These are phyloP conservation scores for Mitragyna speciosa DNA, from an alignment of 257 asterid genomes.

Conservation along the genomic window DNA sequence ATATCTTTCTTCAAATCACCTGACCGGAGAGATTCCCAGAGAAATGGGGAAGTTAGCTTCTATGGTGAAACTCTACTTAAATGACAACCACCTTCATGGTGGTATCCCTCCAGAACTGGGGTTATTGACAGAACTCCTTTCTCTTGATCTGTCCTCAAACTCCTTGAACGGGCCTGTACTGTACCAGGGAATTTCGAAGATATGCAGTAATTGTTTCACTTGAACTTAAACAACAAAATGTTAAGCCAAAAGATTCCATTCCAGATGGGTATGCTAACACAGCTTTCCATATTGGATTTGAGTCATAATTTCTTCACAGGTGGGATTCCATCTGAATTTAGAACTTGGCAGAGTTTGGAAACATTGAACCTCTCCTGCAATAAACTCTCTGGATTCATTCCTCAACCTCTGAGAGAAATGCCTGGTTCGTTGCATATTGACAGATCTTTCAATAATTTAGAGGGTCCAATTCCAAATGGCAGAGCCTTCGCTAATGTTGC, in stretches of 20 bases:
- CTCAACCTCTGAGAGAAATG: slow-evolving; percentile 13
- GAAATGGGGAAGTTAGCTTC: slow-evolving; percentile 23
- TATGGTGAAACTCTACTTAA: slow-evolving; percentile 20
- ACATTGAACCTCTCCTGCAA: slow-evolving; percentile 35
- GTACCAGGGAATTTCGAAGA: slow-evolving; percentile 35
- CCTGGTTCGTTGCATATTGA: slow-evolving; percentile 24
- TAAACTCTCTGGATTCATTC: slow-evolving; percentile 36
- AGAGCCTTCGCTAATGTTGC: slow-evolving; percentile 27
- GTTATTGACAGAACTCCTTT: slow-evolving; percentile 9
- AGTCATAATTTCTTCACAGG: slow-evolving; percentile 35
- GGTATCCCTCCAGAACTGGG: slow-evolving; percentile 26
- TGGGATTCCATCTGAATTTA: slow-evolving; percentile 23
- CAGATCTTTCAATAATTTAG: slow-evolving; percentile 38
- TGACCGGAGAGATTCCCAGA: slow-evolving; percentile 31
- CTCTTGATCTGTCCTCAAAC: slow-evolving; percentile 28
- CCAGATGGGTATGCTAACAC: slow-evolving; percentile 26
- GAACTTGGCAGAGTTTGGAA: slow-evolving; percentile 19
- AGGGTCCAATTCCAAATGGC: slow-evolving; percentile 37
- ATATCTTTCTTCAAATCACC: slow-evolving; percentile 19
- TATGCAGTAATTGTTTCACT: too few species aligned
- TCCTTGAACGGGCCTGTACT: slow-evolving; percentile 24
- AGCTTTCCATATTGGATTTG: slow-evolving; percentile 30
- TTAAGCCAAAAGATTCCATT: slow-evolving; percentile 27
- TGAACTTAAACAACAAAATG: slow-evolving; percentile 32
- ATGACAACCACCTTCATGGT: slow-evolving; percentile 32